phyloP scores from a whole-genome alignment of 2,329 filamentous ascomycete genomes.

The Dactylellina parvicollis region DNA sequence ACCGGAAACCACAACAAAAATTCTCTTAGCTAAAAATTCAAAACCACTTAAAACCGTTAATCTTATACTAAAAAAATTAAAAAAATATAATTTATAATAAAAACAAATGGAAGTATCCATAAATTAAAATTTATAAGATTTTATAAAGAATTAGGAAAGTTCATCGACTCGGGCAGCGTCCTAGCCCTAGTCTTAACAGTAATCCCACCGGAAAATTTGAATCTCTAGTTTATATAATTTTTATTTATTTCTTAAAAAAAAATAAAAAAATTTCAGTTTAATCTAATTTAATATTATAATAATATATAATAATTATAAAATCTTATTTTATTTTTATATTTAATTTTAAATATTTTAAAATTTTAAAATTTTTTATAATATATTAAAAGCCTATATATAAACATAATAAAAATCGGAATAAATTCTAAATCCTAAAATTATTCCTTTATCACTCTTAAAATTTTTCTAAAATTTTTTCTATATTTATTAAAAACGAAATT shows the following conservation, averaged over 20 bases:
- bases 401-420: neutral
- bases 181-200: neutral
- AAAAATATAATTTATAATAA: too few species aligned
- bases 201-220: too few species aligned
- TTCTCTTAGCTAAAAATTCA: too few species aligned
- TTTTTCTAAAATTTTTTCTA: neutral
- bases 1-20: too few species aligned
- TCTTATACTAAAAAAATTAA: too few species aligned
- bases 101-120: too few species aligned
- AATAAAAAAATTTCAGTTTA: neutral
- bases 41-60: too few species aligned
- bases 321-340: neutral
- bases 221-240: neutral
- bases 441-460: neutral
- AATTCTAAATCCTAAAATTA: neutral
- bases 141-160: neutral
- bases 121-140: too few species aligned
- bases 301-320: neutral
- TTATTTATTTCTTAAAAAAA: too few species aligned
- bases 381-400: neutral
- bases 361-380: neutral
- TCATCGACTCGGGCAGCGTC: neutral
- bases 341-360: neutral
- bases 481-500: neutral
- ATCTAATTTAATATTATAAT: neutral